A percentile compares a stretch with the other conserved stretches of the same genome.
Evolutionary conservation across 441 rosid species (phyloP).

Genomic region (Melastoma candidum): DNA sequence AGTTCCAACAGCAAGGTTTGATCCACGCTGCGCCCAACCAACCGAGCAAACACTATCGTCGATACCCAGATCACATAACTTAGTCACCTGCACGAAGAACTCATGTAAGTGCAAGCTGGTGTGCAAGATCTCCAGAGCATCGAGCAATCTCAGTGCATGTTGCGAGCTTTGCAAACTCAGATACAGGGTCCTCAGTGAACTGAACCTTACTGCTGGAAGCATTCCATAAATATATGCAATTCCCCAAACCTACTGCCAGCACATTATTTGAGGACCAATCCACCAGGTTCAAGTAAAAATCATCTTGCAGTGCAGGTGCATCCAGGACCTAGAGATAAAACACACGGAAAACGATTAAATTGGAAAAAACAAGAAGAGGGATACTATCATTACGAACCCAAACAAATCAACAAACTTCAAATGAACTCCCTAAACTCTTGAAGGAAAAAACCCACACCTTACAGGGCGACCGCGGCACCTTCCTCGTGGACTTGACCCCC

Average conservation of each 20-base stretch:
- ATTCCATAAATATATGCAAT: slow-evolving; percentile 95
- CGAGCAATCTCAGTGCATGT: background rate
- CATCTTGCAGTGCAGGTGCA: slow-evolving; percentile 97
- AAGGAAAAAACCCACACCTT: slow-evolving; percentile 35
- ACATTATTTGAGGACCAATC: slow-evolving; percentile 96
- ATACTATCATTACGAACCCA: too few species aligned
- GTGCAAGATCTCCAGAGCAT: background rate
- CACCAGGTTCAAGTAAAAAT: slow-evolving; percentile 90
- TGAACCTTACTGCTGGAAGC: slow-evolving; percentile 92
- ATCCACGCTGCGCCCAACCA: slow-evolving; percentile 84
- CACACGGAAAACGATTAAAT: background rate
- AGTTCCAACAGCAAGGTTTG: slow-evolving; percentile 87
- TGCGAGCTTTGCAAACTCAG: too few species aligned
- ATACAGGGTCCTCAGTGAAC: slow-evolving; percentile 3
- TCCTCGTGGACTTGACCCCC: slow-evolving; percentile 71
- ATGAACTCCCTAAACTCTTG: too few species aligned
- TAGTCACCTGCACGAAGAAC: slow-evolving; percentile 50
- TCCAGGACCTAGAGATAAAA: slow-evolving; percentile 62
- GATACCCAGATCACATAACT: slow-evolving; percentile 79
- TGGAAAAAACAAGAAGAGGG: too few species aligned
- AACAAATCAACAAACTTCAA: too few species aligned
- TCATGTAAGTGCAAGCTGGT: background rate
- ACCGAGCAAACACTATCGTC: slow-evolving; percentile 91
- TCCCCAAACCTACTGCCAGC: slow-evolving; percentile 85
- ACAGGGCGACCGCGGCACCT: slow-evolving; percentile 80